Percentiles rank a stretch among this genome's conserved stretches.
These are phyloP conservation scores for Chernovozyma sophiae-reginae DNA, from an alignment of 1,139 yeast species.

Conservation along the genomic window DNA sequence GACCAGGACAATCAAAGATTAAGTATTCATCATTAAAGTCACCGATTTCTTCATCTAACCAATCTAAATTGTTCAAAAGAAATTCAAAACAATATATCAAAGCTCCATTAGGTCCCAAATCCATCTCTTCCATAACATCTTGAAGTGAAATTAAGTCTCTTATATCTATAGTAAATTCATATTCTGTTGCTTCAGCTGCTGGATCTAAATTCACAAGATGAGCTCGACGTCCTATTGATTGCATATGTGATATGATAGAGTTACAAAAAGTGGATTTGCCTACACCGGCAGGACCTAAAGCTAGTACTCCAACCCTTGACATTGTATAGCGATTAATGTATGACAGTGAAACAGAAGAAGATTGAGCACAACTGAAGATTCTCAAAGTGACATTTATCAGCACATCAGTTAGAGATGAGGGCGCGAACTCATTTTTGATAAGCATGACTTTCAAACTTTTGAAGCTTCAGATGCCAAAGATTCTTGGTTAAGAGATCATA, in stretches of 20 bases:
- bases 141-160: constrained; percentile 85
- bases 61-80: constrained; percentile 82
- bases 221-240: constrained; percentile 84
- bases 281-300: constrained; percentile 96
- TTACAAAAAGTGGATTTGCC: constrained; percentile 93
- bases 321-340: too few relatives aligned
- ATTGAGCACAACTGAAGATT: too few relatives aligned
- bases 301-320: constrained; percentile 96
- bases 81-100: constrained; percentile 88
- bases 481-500: too few relatives aligned
- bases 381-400: too few relatives aligned
- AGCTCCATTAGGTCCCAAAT: constrained; percentile 95
- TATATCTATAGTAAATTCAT: constrained; percentile 89
- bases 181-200: constrained; percentile 92
- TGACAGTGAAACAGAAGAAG: too few relatives aligned
- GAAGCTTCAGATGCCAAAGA: too few relatives aligned
- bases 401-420: too few relatives aligned
- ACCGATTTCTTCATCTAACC: constrained; percentile 95
- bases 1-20: constrained; percentile 97
- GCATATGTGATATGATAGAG: constrained; percentile 82
- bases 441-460: too few relatives aligned
- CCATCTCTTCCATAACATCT: constrained; percentile 96
- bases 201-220: constrained; percentile 96
- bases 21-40: constrained; percentile 90
- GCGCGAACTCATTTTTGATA: too few relatives aligned